phyloP scores from a whole-genome alignment of 2,329 filamentous ascomycete genomes.

The Aspergillus sp. region DNA sequence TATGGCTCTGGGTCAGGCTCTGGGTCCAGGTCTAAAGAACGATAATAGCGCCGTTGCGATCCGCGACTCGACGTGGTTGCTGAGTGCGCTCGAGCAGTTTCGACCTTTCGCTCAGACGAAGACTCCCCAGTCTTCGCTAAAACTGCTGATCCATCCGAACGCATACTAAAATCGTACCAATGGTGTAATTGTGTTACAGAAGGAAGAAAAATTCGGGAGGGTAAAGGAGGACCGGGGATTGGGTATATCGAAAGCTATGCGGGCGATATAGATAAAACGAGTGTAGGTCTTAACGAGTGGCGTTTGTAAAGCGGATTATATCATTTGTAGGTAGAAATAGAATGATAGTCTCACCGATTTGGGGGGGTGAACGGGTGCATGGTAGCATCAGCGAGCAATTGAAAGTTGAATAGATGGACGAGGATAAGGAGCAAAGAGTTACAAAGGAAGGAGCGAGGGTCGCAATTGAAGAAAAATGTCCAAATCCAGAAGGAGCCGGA shows the following conservation, averaged over 20 bases:
- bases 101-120: not conserved
- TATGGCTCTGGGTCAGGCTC: not conserved
- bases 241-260: not conserved
- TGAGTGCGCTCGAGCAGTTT: not conserved
- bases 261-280: slow-evolving; percentile 12
- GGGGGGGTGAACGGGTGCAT: slow-evolving; percentile 1
- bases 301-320: slow-evolving; percentile 11
- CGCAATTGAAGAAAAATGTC: not conserved
- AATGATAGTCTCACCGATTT: slow-evolving; percentile 8
- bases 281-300: slow-evolving; percentile 16
- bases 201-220: not conserved
- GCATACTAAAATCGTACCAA: slow-evolving; percentile 11
- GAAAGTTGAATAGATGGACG: not conserved
- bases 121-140: not conserved
- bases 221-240: not conserved
- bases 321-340: slow-evolving; percentile 16
- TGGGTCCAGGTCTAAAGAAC: slow-evolving; percentile 6
- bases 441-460: slow-evolving; percentile 14
- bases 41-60: slow-evolving; percentile 17
- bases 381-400: not conserved
- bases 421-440: not conserved
- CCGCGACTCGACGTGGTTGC: not conserved
- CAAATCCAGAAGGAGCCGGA: slow-evolving; percentile 10
- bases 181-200: not conserved
- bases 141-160: not conserved